Evolutionary conservation across 179 eudicot genomes (phyloP).

Genomic region (Pouteria campechiana): DNA sequence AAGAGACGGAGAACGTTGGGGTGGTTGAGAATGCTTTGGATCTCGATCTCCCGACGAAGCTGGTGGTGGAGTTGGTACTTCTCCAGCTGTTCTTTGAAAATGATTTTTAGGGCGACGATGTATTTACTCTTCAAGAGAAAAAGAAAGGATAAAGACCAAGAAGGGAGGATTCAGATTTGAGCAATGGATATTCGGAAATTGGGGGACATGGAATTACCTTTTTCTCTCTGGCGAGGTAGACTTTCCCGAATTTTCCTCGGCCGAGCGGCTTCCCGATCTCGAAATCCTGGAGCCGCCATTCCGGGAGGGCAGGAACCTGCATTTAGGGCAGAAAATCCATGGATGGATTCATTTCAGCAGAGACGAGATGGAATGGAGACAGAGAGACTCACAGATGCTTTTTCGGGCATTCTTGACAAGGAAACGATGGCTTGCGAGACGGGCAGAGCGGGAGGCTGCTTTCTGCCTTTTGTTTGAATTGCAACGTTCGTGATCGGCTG

Average conservation of each 20-base stretch:
- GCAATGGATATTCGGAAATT: background rate
- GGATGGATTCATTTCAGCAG: too few species aligned
- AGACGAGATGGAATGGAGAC: too few species aligned
- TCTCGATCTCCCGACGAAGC: slow-evolving; percentile 82
- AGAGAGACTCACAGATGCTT: too few species aligned
- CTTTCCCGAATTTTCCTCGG: slow-evolving; percentile 86
- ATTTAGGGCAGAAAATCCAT: too few species aligned
- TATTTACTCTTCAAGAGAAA: slow-evolving; percentile 39
- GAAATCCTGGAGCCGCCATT: slow-evolving; percentile 64
- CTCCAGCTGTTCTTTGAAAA: slow-evolving; percentile 81
- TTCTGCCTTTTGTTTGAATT: too few species aligned
- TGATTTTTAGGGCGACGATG: slow-evolving; percentile 85
- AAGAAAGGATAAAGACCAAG: background rate
- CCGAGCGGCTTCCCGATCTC: slow-evolving; percentile 91
- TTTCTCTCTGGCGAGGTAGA: slow-evolving; percentile 79
- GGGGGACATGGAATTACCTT: slow-evolving; percentile 47
- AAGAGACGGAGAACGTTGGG: slow-evolving; percentile 68
- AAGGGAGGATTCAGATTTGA: background rate
- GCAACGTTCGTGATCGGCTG: too few species aligned
- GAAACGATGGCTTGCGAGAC: too few species aligned
- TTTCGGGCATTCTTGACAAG: too few species aligned
- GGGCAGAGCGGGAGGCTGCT: too few species aligned
- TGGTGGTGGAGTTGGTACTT: slow-evolving; percentile 66
- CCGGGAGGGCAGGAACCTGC: too few species aligned
- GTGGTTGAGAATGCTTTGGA: slow-evolving; percentile 63